Percentiles rank a stretch among this genome's conserved stretches.
phyloP scores from a whole-genome alignment of 768 basidiomycete species.

The Mycena olivaceomarginata region DNA sequence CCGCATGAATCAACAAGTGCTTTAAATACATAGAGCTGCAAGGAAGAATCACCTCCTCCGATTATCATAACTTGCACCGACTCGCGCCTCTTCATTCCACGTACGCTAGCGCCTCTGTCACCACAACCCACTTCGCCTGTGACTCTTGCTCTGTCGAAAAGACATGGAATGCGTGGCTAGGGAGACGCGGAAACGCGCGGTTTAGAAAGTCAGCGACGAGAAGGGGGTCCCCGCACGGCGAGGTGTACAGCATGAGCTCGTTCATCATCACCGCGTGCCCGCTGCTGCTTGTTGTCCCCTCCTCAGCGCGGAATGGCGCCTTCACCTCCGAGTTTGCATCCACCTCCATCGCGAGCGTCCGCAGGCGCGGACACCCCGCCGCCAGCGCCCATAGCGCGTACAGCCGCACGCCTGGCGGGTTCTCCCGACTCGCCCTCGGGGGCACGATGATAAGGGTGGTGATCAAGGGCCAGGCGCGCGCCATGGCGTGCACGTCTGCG shows the following conservation, averaged over 20 bases:
- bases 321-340: constrained; percentile 34
- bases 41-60: background rate
- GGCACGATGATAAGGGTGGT: constrained; percentile 23
- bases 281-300: background rate
- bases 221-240: constrained; percentile 41
- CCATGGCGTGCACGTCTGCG: constrained; percentile 37
- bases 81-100: background rate
- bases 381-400: constrained; percentile 42
- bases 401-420: constrained; percentile 10
- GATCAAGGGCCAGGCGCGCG: constrained; percentile 38
- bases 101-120: background rate
- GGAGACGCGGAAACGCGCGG: constrained; percentile 37
- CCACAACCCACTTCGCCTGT: constrained; percentile 26
- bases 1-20: too few relatives aligned
- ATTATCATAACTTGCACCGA: too few relatives aligned
- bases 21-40: background rate
- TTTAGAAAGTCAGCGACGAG: constrained; percentile 38
- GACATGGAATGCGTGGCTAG: constrained; percentile 27
- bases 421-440: background rate
- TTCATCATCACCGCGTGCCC: constrained; percentile 24
- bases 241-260: constrained; percentile 35
- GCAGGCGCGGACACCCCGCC: constrained; percentile 28
- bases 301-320: constrained; percentile 14
- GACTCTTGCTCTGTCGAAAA: constrained; percentile 18
- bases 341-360: constrained; percentile 36